A percentile compares a stretch with the other conserved stretches of the same genome.
phyloP scores from a whole-genome alignment of 2,329 filamentous ascomycete genomes.

The Clarireedia monteithiana region DNA sequence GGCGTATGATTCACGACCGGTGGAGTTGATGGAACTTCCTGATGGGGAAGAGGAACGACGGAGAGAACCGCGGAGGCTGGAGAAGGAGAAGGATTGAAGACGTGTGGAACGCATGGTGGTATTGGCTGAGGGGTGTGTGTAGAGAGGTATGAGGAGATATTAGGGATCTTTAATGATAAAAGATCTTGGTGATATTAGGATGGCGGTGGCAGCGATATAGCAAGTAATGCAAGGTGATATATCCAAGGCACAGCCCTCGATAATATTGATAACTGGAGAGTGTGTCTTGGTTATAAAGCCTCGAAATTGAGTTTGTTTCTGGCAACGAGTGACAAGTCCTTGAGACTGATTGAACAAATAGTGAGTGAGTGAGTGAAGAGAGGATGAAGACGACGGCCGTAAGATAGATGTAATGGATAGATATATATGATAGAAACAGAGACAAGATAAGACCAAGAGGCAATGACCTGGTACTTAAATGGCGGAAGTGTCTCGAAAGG shows the following conservation, averaged over 20 bases:
- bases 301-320: not conserved
- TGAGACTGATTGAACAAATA: not conserved
- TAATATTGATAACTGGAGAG: not conserved
- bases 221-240: not conserved
- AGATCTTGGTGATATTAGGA: not conserved
- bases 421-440: not conserved
- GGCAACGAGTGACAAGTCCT: constrained; percentile 6
- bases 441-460: not conserved
- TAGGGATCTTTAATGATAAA: not conserved
- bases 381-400: not conserved
- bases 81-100: constrained; percentile 33
- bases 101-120: constrained; percentile 26
- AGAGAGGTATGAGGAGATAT: not conserved
- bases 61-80: constrained; percentile 46
- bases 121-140: not conserved
- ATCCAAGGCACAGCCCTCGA: constrained; percentile 5
- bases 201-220: not conserved
- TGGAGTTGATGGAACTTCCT: constrained; percentile 23
- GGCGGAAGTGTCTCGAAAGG: not conserved
- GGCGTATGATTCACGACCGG: constrained; percentile 31
- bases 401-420: not conserved
- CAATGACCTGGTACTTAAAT: constrained; percentile 6
- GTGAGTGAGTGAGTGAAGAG: not conserved
- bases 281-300: not conserved
- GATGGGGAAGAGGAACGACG: constrained; percentile 40